Evolutionary conservation across 2,329 filamentous ascomycete species (phyloP), one percentile per base, ranked within the genome.

Genomic region (Aspergillus sp.): DNA sequence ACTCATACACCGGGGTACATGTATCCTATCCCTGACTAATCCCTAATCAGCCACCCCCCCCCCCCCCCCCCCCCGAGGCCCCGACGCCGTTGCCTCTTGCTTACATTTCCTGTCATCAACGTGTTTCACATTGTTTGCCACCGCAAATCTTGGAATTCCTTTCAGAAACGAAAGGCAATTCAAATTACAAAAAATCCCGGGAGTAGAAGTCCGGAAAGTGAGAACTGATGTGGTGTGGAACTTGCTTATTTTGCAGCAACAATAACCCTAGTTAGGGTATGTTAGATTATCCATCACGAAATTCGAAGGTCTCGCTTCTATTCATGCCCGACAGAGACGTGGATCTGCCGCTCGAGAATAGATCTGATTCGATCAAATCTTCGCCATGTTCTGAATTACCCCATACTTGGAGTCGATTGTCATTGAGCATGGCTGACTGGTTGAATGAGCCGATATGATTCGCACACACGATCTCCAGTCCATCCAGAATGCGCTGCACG

Each of bases 301-400:
- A 47, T 47, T 3, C 6, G 20, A 47, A 47, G 45, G 7, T 20
- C 45, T 54, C 36, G 29, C 50, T 54, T 42, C 52, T 45, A 31
- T 54, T 18, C 26, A 29, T 55, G 53, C 53, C 53, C 53, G 53
- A 55, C 36, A 55, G 53, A 11, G 24, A 16, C 39, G 42, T 49
- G 53, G 36, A 55, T 55, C 31, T 39, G n/a, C 16, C 18, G 12
- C 42, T 49, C 26, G 7, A 29, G 42, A 16, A 49, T 14, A 18
- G 26, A 31, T 29, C 42, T 26, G 24, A 31, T 42, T 26, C 18
- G 53, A 55, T 55, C 53, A 42, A 24, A 18, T 16, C 24, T 49
- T 55, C 42, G 42, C 53, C 46, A 55, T 12, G 45, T 26, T n/a
- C 31, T 16, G 29, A 49, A 22, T 53, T 29, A 18, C 51, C 22